These are phyloP conservation scores for Brettanomyces custersianus DNA, from an alignment of 805 yeast genomes.

Conservation along the genomic window DNA sequence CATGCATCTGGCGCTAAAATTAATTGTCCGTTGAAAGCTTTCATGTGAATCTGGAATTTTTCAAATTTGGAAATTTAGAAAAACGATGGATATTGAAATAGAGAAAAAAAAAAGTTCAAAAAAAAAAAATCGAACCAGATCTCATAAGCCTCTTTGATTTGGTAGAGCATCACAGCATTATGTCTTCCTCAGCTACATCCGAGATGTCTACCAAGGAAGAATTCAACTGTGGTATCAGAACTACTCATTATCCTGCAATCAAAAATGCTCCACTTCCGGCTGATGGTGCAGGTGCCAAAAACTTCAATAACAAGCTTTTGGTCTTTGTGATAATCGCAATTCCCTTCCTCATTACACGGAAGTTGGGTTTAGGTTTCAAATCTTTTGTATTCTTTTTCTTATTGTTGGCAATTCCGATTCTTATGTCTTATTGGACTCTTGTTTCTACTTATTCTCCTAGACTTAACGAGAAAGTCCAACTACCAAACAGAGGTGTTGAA, in stretches of 20 bases:
- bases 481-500: slow-evolving; percentile 72
- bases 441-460: slow-evolving; percentile 74
- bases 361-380: slow-evolving; percentile 61
- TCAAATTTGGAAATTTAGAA: no score
- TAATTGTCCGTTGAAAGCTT: no score
- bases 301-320: slow-evolving; percentile 57
- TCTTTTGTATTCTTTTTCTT: slow-evolving; percentile 54
- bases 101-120: no score
- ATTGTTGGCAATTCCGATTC: slow-evolving; percentile 54
- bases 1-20: no score
- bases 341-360: slow-evolving; percentile 56
- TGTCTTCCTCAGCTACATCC: no score
- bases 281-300: slow-evolving; percentile 80
- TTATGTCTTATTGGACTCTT: slow-evolving; percentile 78
- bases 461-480: slow-evolving; percentile 63
- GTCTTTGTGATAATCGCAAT: slow-evolving; percentile 39
- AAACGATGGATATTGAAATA: no score
- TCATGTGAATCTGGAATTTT: no score
- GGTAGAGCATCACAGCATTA: no score
- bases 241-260: slow-evolving; percentile 58
- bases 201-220: no score
- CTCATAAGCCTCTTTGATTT: no score
- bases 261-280: slow-evolving; percentile 85
- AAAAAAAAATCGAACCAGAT: no score
- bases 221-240: slow-evolving; percentile 40